Evolutionary conservation across 495 filamentous ascomycete genomes (phyloP).

Genomic region (Talaromyces ruber): DNA sequence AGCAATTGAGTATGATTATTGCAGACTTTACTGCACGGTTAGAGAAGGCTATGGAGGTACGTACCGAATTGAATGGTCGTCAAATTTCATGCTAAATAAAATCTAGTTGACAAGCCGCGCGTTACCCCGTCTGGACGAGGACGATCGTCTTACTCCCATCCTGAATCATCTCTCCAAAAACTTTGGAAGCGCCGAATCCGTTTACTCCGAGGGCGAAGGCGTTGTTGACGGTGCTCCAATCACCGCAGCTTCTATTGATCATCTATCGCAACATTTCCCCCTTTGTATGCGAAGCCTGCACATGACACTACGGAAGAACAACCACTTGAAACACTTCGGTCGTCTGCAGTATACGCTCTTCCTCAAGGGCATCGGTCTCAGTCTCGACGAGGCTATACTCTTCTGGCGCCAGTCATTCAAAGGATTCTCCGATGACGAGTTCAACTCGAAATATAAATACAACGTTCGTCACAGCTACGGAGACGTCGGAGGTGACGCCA

Average conservation of each 20-base stretch:
- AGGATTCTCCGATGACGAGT: constrained; percentile 78
- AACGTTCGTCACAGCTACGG: constrained; percentile 91
- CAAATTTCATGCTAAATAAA: constrained; percentile 13
- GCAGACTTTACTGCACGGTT: constrained; percentile 72
- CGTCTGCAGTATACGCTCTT: constrained; percentile 95
- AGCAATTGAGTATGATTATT: constrained; percentile 81
- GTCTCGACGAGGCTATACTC: constrained; percentile 80
- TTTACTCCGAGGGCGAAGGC: constrained; percentile 54
- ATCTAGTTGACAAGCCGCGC: constrained; percentile 73
- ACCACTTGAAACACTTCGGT: constrained; percentile 86
- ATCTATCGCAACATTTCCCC: constrained; percentile 80
- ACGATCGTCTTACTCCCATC: constrained; percentile 91
- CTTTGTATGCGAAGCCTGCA: constrained; percentile 92
- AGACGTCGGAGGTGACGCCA: constrained; percentile 89
- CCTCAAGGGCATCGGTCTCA: constrained; percentile 92
- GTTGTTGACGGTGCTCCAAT: constrained; percentile 59
- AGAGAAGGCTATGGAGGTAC: constrained; percentile 73
- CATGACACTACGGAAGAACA: constrained; percentile 69
- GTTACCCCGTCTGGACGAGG: constrained; percentile 88
- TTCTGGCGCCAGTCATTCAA: constrained; percentile 89
- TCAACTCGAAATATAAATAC: constrained; percentile 95
- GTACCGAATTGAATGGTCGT: constrained; percentile 3
- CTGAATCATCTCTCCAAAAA: constrained; percentile 85
- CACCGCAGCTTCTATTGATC: constrained; percentile 70
- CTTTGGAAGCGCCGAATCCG: constrained; percentile 82